Evolutionary conservation across 352 stramenopile genomes (phyloP).

Genomic region (Phytophthora rubi): DNA sequence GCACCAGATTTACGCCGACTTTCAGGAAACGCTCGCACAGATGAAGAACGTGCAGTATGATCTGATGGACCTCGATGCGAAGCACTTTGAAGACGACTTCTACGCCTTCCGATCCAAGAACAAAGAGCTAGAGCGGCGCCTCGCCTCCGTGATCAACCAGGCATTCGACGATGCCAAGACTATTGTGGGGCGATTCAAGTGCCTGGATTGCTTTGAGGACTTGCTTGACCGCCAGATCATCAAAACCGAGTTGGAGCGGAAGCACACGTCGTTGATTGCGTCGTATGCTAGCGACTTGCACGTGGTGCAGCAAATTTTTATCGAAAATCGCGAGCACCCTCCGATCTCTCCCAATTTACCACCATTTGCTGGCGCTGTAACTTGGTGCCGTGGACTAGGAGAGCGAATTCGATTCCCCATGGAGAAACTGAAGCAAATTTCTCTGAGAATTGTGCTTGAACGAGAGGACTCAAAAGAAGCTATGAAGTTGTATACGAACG

Average conservation of each 20-base stretch:
- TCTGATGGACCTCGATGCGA: conserved; percentile 89
- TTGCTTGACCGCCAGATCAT: conserved; percentile 85
- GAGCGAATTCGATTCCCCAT: conserved; percentile 92
- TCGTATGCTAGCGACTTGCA: conserved; percentile 86
- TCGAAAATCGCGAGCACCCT: conserved; percentile 86
- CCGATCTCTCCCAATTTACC: conserved; percentile 90
- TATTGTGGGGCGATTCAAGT: conserved; percentile 87
- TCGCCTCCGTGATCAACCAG: conserved; percentile 91
- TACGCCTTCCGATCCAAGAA: conserved; percentile 90
- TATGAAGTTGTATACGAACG: conserved; percentile 91
- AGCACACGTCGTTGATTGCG: conserved; percentile 81
- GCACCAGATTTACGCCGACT: conserved; percentile 89
- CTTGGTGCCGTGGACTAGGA: conserved; percentile 87
- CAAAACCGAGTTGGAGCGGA: conserved; percentile 90
- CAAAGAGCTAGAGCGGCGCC: conserved; percentile 87
- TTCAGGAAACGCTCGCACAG: conserved; percentile 72
- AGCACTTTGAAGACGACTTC: conserved; percentile 92
- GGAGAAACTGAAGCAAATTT: conserved; percentile 85
- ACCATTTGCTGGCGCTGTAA: conserved; percentile 90
- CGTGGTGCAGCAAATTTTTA: conserved; percentile 90
- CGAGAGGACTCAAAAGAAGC: conserved; percentile 90
- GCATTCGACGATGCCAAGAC: conserved; percentile 94
- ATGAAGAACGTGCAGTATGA: conserved; percentile 90
- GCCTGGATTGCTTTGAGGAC: conserved; percentile 92
- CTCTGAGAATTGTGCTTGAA: conserved; percentile 81